Conservation (phyloP, 768 basidiomycete genomes). For the Hericium erinaceus region DNA sequence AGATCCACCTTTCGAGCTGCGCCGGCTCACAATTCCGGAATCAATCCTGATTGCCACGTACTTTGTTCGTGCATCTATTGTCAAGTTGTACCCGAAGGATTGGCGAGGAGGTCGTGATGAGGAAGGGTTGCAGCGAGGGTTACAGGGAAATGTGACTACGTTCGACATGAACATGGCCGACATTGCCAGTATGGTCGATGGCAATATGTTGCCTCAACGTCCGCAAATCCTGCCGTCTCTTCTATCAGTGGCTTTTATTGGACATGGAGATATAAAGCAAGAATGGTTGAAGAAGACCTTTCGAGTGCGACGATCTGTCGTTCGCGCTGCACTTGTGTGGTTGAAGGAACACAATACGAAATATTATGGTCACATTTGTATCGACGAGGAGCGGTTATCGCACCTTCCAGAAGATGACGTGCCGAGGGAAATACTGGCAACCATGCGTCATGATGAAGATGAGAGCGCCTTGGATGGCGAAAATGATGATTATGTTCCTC, state of each 20-base stretch:
- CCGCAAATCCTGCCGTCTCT: slow-evolving; percentile 20
- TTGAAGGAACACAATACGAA: slow-evolving; percentile 26
- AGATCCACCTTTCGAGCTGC: slow-evolving; percentile 20
- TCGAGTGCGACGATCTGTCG: slow-evolving; percentile 20
- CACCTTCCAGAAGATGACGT: slow-evolving; percentile 25
- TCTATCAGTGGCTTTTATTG: slow-evolving; percentile 28
- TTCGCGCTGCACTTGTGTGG: slow-evolving; percentile 27
- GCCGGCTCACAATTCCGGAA: slow-evolving; percentile 26
- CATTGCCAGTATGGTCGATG: not conserved
- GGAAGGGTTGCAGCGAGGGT: not conserved
- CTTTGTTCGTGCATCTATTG: too few relatives aligned
- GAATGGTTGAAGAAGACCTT: slow-evolving; percentile 22
- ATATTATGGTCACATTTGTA: slow-evolving; percentile 23
- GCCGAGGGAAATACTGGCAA: slow-evolving; percentile 20
- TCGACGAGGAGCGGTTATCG: slow-evolving; percentile 13
- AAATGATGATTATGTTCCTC: too few relatives aligned
- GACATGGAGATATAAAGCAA: slow-evolving; percentile 19
- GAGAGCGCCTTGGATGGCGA: too few relatives aligned
- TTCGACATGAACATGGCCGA: not conserved
- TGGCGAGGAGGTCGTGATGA: not conserved
- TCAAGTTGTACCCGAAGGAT: slow-evolving; percentile 17
- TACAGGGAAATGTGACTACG: not conserved
- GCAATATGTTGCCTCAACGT: not conserved
- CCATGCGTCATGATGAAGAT: slow-evolving; percentile 8
- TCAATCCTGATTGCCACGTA: slow-evolving; percentile 23